Evolutionary conservation across 139 green algal genomes (phyloP), one percentile per base, ranked within the genome.

Genomic region (Chlorella sp.): DNA sequence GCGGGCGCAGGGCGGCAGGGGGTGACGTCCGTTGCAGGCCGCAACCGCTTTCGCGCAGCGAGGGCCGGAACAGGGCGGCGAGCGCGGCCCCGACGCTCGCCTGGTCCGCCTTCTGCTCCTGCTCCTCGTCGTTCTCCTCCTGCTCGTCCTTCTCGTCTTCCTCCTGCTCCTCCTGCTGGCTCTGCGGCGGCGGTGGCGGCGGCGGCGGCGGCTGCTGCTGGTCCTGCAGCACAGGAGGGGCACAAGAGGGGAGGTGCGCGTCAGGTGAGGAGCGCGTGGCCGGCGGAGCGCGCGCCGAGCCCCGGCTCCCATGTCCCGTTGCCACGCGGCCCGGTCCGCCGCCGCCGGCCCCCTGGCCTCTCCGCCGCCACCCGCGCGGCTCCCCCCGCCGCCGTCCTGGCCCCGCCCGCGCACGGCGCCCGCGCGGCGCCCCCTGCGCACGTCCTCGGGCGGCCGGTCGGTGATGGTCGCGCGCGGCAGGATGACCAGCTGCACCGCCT

Each of bases 401-500:
- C 31, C 25, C 56, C 12, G 8, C 56, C 2, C 56, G 1, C 27
- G 2, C n/a, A 41, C 59, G n/a, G 29, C 64, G 19, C 19, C 21
- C 17, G 38, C 2, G 3, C 94, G 8, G 80, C 15, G 93, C 93
- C 36, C 27, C 27, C 6, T 5, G 23, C 69, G 40, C 51, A 75
- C 69, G 38, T 75, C 69, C 69, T 75, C 69, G 45, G 72, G 72
- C 23, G 72, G 72, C 72, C 38, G 35, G 72, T 78, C 72, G 31
- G 46, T 78, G 60, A 78, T 71, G 60, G 60, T 78, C 33, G 72
- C 19, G 27, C 72, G 60, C 23, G 72, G 72, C 61, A 78, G 72
- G 72, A 99, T 99, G 42, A 99, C 96, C 71, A 99, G 91, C 80
- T 97, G 80, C 62, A 99, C 94, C 23, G 96, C 96, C 78, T 92